Percentiles rank a stretch among this genome's conserved stretches.
These are phyloP conservation scores for Blumeria hordei DNA, from an alignment of 2,329 filamentous ascomycete species.

Conservation along the genomic window DNA sequence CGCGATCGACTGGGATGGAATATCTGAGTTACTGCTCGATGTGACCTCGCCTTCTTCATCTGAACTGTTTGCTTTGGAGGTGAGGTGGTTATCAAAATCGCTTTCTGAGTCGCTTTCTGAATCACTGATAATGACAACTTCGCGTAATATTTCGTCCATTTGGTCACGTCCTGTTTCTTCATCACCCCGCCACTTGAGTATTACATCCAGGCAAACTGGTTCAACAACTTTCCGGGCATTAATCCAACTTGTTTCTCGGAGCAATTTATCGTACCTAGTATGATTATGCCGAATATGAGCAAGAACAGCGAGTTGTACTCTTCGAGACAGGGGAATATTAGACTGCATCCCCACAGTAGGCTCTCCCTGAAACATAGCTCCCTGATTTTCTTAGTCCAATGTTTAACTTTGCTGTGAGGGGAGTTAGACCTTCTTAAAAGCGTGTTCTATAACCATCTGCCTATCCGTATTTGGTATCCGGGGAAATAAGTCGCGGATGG, in stretches of 20 bases:
- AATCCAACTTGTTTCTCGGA: conserved; percentile 31
- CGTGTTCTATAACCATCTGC: conserved; percentile 33
- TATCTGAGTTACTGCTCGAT: conserved; percentile 6
- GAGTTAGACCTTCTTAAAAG: conserved; percentile 33
- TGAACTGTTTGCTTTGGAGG: conserved; percentile 2
- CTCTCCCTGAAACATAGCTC: conserved; percentile 25
- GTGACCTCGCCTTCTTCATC: conserved; percentile 11
- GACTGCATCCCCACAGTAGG: conserved; percentile 31
- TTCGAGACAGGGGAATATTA: conserved; percentile 31
- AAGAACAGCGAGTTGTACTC: conserved; percentile 39
- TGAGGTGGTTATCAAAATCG: conserved; percentile 2
- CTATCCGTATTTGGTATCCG: conserved; percentile 41
- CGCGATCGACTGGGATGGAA: conserved; percentile 4
- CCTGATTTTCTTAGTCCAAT: conserved; percentile 17
- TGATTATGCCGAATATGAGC: conserved; percentile 44
- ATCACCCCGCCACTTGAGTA: conserved; percentile 49
- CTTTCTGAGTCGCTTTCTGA: conserved; percentile 13
- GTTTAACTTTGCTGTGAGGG: not conserved
- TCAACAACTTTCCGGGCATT: conserved; percentile 38
- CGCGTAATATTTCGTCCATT: conserved; percentile 39
- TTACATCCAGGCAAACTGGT: conserved; percentile 33
- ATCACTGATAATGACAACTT: conserved; percentile 35
- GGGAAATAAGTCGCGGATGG: conserved; percentile 38
- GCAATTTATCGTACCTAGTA: conserved; percentile 37
- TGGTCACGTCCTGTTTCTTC: conserved; percentile 44